Evolutionary conservation across 2,329 filamentous ascomycete species (phyloP), one percentile per base, ranked within the genome.

Genomic region (Penicillium sp.): DNA sequence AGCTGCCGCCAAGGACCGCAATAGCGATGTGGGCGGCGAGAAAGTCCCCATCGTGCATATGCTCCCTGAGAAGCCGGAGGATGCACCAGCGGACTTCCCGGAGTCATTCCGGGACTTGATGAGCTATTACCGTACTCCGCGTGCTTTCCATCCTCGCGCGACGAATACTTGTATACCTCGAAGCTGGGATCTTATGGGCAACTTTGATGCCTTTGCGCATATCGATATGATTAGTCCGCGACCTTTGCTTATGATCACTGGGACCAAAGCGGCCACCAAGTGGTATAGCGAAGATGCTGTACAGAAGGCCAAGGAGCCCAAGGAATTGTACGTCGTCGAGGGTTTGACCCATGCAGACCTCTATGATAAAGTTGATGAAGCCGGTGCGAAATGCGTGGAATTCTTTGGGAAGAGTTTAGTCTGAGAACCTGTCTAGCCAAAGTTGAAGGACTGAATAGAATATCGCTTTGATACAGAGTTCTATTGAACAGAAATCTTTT

Each of bases 261-360:
- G 65, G 7, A 36, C 53, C 6, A 46, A 56, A 16, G 66, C 66
- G 1, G 50, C 49, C n/a, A 61, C 66, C 7, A 54, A 46, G 37
- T 58, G 55, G 47, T 62, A 58, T 22, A 64, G 59, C 36, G 58
- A 65, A 50, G 54, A 61, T 31, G 63, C 31, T 16, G 51, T 61
- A 19, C 51, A 33, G 16, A 52, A 52, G 31, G 66, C 63, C 5
- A 44, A 31, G 36, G 69, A 76, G 52, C 75, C 74, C 2, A 75
- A 74, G 64, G 72, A 76, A 51, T 24, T 75, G 46, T 14, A 70
- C 16, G 68, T 71, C 59, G 54, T 76, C 1, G 40, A 66, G 1
- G 67, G 69, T 2, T 61, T 67, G 10, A 70, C 66, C 0, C 73
- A 76, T 57, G 68, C 68, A 1, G 74, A 75, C 55, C 63, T 75